Percentiles rank a stretch among this genome's conserved stretches.
These are phyloP conservation scores for Diaporthe ampelina DNA, from an alignment of 2,329 filamentous ascomycete species.

Conservation along the genomic window DNA sequence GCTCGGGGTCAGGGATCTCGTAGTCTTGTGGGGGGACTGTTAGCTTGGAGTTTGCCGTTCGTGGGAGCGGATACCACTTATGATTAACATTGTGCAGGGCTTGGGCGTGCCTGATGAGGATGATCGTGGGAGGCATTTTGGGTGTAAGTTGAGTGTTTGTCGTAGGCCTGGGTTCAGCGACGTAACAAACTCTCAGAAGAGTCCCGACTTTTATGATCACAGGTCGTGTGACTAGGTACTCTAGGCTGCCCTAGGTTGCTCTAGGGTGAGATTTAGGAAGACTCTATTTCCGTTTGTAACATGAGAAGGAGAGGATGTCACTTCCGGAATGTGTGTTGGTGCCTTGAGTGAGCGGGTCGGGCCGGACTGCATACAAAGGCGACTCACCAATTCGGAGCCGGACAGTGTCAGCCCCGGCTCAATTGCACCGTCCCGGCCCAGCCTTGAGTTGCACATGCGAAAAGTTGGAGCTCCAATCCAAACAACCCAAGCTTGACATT, in stretches of 20 bases:
- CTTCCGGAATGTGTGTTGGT: too few relatives aligned
- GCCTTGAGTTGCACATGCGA: slow-evolving; percentile 1
- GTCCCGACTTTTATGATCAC: too few relatives aligned
- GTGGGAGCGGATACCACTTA: slow-evolving; percentile 54
- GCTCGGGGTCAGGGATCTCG: slow-evolving; percentile 62
- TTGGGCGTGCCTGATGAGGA: slow-evolving; percentile 92
- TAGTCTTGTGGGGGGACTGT: slow-evolving; percentile 58
- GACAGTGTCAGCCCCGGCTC: background rate
- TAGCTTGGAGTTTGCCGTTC: slow-evolving; percentile 42
- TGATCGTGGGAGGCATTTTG: slow-evolving; percentile 71
- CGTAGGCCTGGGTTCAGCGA: background rate
- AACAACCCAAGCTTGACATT: background rate
- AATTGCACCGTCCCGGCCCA: slow-evolving; percentile 2
- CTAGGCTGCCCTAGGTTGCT: background rate
- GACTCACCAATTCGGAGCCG: background rate
- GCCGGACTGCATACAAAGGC: background rate
- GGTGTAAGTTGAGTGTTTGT: slow-evolving; percentile 54
- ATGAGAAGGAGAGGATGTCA: background rate
- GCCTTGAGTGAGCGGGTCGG: background rate
- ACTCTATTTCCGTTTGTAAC: background rate
- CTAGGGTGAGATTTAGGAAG: too few relatives aligned
- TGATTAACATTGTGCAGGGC: slow-evolving; percentile 67
- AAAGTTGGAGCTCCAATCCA: slow-evolving; percentile 31
- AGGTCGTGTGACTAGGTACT: background rate
- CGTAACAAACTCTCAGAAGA: background rate